These are phyloP conservation scores for Hippophae gyantsensis DNA, from an alignment of 306 rosid species.

Conservation along the genomic window DNA sequence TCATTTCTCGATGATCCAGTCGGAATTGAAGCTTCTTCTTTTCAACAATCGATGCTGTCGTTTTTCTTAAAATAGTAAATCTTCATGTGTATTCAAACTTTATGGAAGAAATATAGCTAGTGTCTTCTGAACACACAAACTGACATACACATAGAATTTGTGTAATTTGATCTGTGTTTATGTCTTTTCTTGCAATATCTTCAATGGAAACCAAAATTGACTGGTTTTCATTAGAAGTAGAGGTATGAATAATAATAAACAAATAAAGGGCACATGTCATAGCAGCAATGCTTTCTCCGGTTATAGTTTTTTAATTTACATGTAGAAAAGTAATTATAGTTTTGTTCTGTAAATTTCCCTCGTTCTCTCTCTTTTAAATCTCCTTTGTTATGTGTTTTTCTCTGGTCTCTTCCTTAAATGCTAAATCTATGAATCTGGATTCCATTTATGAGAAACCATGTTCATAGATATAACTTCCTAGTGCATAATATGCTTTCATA, in stretches of 20 bases:
- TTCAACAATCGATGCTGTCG: constrained; percentile 8
- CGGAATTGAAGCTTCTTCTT: not conserved
- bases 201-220: not conserved
- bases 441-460: too few relatives aligned
- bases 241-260: not conserved
- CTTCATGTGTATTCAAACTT: not conserved
- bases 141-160: not conserved
- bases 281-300: not conserved
- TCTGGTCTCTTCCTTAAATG: too few relatives aligned
- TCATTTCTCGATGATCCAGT: not conserved
- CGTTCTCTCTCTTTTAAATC: too few relatives aligned
- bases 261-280: not conserved
- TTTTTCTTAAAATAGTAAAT: not conserved
- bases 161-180: not conserved
- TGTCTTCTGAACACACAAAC: not conserved
- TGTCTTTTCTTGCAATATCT: constrained; percentile 2
- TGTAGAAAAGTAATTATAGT: too few relatives aligned
- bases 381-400: too few relatives aligned
- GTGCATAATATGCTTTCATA: too few relatives aligned
- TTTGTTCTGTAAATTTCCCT: too few relatives aligned
- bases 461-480: too few relatives aligned
- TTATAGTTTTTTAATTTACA: too few relatives aligned
- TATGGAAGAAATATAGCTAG: not conserved
- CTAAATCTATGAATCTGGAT: too few relatives aligned
- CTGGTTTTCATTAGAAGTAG: not conserved